These are phyloP conservation scores for Colletotrichum sp. DNA, from an alignment of 2,329 filamentous ascomycete genomes.

Conservation along the genomic window DNA sequence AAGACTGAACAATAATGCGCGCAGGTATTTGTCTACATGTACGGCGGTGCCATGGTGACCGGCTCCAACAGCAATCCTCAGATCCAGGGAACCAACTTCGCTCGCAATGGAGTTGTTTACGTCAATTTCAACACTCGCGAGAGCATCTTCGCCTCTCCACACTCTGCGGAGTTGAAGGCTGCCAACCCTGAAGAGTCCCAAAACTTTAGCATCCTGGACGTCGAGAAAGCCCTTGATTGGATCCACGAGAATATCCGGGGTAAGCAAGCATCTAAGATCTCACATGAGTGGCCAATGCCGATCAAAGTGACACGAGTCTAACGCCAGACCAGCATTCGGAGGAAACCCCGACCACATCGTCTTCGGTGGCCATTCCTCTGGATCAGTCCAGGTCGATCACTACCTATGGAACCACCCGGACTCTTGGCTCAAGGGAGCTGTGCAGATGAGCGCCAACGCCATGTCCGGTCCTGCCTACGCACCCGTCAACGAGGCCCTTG, in stretches of 20 bases:
- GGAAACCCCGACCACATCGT: conserved; percentile 50
- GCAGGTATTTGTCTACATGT: conserved; percentile 48
- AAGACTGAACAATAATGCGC: not conserved
- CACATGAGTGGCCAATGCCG: not conserved
- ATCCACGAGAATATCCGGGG: conserved; percentile 40
- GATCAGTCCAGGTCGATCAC: conserved; percentile 42
- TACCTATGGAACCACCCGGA: conserved; percentile 46
- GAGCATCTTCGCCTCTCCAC: conserved; percentile 49
- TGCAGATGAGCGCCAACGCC: conserved; percentile 48
- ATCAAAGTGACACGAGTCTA: not conserved
- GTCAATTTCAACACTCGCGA: conserved; percentile 45
- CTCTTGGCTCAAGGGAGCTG: conserved; percentile 39
- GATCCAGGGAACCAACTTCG: conserved; percentile 39
- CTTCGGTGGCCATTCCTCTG: conserved; percentile 46
- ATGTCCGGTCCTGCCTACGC: conserved; percentile 44
- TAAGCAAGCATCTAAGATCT: not conserved
- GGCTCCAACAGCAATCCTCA: conserved; percentile 45
- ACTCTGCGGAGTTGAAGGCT: conserved; percentile 40
- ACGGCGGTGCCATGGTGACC: conserved; percentile 48
- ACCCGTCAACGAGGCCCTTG: conserved; percentile 38
- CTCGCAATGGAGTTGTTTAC: conserved; percentile 38
- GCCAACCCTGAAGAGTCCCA: conserved; percentile 28
- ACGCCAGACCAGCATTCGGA: conserved; percentile 38
- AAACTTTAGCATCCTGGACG: conserved; percentile 39
- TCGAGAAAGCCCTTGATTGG: conserved; percentile 43